Conservation (phyloP, 139 green algal genomes). For the Micractinium sp. region DNA sequence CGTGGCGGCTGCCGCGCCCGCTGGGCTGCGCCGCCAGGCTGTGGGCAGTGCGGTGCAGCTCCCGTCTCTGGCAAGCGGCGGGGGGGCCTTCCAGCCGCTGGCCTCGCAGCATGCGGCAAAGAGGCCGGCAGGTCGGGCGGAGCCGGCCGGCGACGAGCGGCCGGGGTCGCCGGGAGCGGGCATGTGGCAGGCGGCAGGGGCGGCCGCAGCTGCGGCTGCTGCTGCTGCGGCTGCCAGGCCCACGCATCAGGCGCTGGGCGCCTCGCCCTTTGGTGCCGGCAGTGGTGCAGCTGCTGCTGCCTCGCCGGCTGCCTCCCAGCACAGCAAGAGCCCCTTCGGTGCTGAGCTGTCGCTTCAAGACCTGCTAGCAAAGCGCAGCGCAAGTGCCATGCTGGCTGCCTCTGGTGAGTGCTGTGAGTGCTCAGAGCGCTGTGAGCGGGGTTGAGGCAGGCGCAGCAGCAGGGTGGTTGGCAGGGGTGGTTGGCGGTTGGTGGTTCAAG, state of each 20-base stretch:
- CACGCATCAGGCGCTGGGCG: background rate
- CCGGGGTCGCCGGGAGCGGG: background rate
- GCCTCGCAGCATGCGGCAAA: background rate
- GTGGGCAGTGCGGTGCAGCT: background rate
- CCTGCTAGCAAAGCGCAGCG: background rate
- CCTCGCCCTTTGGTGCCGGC: background rate
- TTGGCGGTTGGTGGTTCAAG: too few species aligned
- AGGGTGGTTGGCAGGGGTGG: too few species aligned
- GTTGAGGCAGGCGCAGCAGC: too few species aligned
- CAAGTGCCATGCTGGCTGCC: background rate
- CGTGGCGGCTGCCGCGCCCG: too few species aligned
- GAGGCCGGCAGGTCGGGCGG: background rate
- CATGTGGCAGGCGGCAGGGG: constrained; percentile 11
- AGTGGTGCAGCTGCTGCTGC: background rate
- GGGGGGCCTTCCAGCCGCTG: background rate
- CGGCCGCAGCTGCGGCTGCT: background rate
- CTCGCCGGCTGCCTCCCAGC: constrained; percentile 9
- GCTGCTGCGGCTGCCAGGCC: background rate
- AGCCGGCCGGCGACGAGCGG: background rate
- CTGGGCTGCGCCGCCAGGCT: background rate
- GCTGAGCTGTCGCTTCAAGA: constrained; percentile 17
- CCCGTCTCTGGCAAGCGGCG: background rate
- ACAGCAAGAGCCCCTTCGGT: constrained; percentile 11
- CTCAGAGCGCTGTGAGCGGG: too few species aligned
- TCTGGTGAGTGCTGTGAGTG: background rate